Evolutionary conservation across 495 filamentous ascomycete species (phyloP), one percentile per base, ranked within the genome.

Genomic region (Xylaria acuta): DNA sequence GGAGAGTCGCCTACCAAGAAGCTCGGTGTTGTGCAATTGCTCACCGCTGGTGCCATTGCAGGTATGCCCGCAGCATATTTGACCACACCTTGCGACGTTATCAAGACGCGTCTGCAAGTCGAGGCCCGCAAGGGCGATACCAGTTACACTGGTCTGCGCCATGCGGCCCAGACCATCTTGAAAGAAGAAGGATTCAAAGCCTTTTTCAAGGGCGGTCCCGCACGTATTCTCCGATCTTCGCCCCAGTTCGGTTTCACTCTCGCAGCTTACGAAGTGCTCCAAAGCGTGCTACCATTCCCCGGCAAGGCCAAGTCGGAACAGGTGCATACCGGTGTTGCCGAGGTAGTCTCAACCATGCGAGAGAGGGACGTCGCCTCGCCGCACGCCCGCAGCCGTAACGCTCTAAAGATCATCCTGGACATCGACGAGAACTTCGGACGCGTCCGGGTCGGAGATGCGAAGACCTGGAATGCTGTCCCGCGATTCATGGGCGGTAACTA

Each of bases 1-100:
- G 96, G 96, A 81, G 96, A 99, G 82, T 89, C 90, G 14, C 86
- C 86, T n/a, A 93, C 89, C 59, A 94, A 97, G 84, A 94, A 93
- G 80, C 92, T 99, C 53, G 95, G 96, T 41, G 88, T 99, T 63
- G 73, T 97, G 30, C 96, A 98, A 82, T 92, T 99, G 67, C 89
- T 99, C 11, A 95, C 93, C 2, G 94, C 96, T 12, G 96, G 97
- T 82, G 96, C 96, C 64, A 97, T 98, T 58, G 96, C 96, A 63
- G 96, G 96, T 84, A 99, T 99, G 97, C 96, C 96, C 18, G 95
- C 96, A 2, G 96, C 96, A 7, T 99, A 99, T 83, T 86, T 99
- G 69, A 99, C 96, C 30, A 99, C 96, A 4, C 96, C 96, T 5
- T 98, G 92, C 84, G 96, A 99, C 79, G 96, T 99, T 72, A 98